Base-by-base conservation (phyloP, 305 asterid species). In the Rubia balearica region DNA sequence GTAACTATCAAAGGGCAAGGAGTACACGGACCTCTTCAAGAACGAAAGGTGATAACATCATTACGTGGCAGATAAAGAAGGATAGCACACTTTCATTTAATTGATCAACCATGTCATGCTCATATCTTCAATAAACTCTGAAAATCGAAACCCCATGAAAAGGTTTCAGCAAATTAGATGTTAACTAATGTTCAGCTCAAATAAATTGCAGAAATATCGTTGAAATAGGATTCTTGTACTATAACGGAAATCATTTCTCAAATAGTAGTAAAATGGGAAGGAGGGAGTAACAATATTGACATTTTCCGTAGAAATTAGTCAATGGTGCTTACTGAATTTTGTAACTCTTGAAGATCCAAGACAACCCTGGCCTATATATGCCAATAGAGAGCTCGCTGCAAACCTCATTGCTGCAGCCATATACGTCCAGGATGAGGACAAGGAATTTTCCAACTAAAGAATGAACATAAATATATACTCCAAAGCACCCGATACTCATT, bases 401-500 rank as follows among this genome's bases (percentile, higher is more conserved):
- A 65, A 70, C 98, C 98, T 84, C 96, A 85, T 78, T 92, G 98
- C 87, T 92, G 95, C 88, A 92, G 81, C 98, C 98, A 92, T 85
- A 90, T 89, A 78, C 97, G 79, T 67, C 95, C 98, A 0, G 90
- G 94, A 80, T 82, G 85, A 21, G 98, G 96, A 79, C 98, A 90
- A 64, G 97, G 96, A 70, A 92, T 90, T 77, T 88, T 87, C 78
- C 87, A 82, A 79, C 98, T 92, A 82, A 67, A 73, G 22, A 74
- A 79, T 36, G 53, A 69, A 40, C 40, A 60, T 38, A 27, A n/a
- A 43, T 14, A 65, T 27, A 55, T 65, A 60, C 43, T 70, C n/a
- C 59, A 67, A 75, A 38, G 55, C 61, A 57, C 57, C 57, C 19
- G 21, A 43, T 4, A 42, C 17, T 42, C 67, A 42, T 6, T 14